These are phyloP conservation scores for Sporisorium sorghi DNA, from an alignment of 1,284 basidiomycete species.

Conservation along the genomic window DNA sequence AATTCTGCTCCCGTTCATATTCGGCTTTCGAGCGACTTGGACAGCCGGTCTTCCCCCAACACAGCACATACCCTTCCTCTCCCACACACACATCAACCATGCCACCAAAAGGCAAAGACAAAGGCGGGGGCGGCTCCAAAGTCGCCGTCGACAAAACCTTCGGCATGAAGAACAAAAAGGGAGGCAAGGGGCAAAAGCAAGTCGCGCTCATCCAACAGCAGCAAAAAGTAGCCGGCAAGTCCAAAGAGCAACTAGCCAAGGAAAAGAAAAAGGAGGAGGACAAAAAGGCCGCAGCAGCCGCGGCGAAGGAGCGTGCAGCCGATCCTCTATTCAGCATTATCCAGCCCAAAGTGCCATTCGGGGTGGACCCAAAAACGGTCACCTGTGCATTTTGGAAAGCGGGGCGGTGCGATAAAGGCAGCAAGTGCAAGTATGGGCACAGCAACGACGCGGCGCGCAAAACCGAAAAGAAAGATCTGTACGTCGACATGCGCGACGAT, in stretches of 20 bases:
- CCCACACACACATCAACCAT: constrained; percentile 33
- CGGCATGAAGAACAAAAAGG: constrained; percentile 92
- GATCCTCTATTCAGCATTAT: constrained; percentile 68
- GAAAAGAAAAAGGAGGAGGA: constrained; percentile 83
- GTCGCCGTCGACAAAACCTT: constrained; percentile 72
- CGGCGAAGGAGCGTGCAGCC: constrained; percentile 75
- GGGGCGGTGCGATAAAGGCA: constrained; percentile 66
- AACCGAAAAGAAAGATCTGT: constrained; percentile 95
- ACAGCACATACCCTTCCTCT: too few relatives aligned
- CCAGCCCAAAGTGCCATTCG: constrained; percentile 85
- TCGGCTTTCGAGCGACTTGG: too few relatives aligned
- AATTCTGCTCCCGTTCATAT: too few relatives aligned
- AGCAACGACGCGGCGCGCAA: constrained; percentile 82
- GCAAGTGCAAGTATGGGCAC: constrained; percentile 95
- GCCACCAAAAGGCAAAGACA: constrained; percentile 64
- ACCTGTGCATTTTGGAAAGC: constrained; percentile 67
- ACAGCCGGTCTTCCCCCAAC: too few relatives aligned
- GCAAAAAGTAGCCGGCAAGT: constrained; percentile 74
- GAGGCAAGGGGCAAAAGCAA: constrained; percentile 87
- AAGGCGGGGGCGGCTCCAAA: constrained; percentile 57
- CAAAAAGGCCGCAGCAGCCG: constrained; percentile 85
- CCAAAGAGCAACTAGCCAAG: constrained; percentile 81
- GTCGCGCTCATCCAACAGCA: constrained; percentile 84
- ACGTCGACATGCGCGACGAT: constrained; percentile 83
- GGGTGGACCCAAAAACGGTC: constrained; percentile 74